Percentiles rank a stretch among this genome's conserved stretches.
Conservation (phyloP, 352 stramenopile genomes). For the Phytophthora pistaciae region DNA sequence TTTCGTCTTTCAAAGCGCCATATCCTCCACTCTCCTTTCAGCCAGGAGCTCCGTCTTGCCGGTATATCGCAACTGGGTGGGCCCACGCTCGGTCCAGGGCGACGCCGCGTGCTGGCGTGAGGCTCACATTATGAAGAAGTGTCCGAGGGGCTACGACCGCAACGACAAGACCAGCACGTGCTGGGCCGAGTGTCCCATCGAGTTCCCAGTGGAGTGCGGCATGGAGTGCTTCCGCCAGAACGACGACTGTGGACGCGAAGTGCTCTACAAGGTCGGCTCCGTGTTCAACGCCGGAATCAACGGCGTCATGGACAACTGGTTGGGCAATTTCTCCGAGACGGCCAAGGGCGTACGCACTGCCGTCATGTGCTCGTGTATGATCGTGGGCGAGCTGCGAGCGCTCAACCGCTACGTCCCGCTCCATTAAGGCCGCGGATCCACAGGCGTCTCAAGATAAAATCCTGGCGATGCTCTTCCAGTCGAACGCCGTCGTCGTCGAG, state of each 20-base stretch:
- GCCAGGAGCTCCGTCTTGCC: slow-evolving; percentile 27
- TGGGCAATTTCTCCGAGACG: slow-evolving; percentile 44
- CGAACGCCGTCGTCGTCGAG: slow-evolving; percentile 45
- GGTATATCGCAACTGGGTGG: slow-evolving; percentile 46
- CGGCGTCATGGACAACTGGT: slow-evolving; percentile 50
- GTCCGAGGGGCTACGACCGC: slow-evolving; percentile 41
- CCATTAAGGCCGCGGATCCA: slow-evolving; percentile 29
- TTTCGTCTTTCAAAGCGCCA: no score
- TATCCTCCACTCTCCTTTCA: background rate
- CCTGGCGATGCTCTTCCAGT: slow-evolving; percentile 43
- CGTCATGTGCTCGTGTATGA: slow-evolving; percentile 38
- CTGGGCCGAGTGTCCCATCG: slow-evolving; percentile 58
- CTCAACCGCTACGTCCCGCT: slow-evolving; percentile 38
- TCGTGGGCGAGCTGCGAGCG: slow-evolving; percentile 36
- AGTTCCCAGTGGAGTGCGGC: slow-evolving; percentile 40
- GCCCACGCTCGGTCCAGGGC: slow-evolving; percentile 10
- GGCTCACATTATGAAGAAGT: slow-evolving; percentile 28
- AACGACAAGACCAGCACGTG: slow-evolving; percentile 53
- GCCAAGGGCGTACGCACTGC: slow-evolving; percentile 43
- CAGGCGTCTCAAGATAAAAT: slow-evolving; percentile 44
- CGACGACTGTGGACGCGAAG: slow-evolving; percentile 41
- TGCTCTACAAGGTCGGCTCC: slow-evolving; percentile 44
- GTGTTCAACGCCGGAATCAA: slow-evolving; percentile 45
- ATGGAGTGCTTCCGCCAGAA: slow-evolving; percentile 38
- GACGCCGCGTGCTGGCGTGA: slow-evolving; percentile 27